A percentile compares a stretch with the other conserved stretches of the same genome.
Evolutionary conservation across 352 stramenopile species (phyloP).

Genomic region (Globisporangium alternatum): DNA sequence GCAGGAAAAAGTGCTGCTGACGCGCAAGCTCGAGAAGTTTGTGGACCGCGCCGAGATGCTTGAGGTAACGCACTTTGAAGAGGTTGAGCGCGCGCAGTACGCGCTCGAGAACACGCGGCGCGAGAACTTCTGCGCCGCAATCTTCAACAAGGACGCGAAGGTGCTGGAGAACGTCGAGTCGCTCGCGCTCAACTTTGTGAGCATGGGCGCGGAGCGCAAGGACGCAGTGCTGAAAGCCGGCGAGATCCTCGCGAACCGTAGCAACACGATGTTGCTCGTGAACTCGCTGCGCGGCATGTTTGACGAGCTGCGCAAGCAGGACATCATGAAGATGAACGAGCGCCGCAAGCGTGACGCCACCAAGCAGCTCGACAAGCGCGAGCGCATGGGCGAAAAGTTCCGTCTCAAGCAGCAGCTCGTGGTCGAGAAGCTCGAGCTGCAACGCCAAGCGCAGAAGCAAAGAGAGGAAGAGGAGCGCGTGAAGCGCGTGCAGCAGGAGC

Average conservation of each 20-base stretch:
- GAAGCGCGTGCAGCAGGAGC: constrained; percentile 26
- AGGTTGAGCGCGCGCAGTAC: constrained; percentile 69
- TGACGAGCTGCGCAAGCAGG: constrained; percentile 65
- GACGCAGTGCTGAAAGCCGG: constrained; percentile 70
- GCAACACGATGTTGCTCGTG: constrained; percentile 78
- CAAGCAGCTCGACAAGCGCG: constrained; percentile 57
- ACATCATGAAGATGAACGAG: constrained; percentile 79
- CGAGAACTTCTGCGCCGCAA: constrained; percentile 56
- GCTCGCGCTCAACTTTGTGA: constrained; percentile 60
- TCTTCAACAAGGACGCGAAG: constrained; percentile 58
- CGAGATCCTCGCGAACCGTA: constrained; percentile 76
- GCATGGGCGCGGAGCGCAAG: constrained; percentile 54
- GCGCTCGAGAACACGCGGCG: constrained; percentile 62
- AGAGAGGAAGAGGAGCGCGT: constrained; percentile 42
- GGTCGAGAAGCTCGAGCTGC: constrained; percentile 58
- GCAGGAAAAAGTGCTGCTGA: constrained; percentile 26
- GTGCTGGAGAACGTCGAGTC: constrained; percentile 60
- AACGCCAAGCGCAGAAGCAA: constrained; percentile 45
- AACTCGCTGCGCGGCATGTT: constrained; percentile 64
- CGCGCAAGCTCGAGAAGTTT: constrained; percentile 51
- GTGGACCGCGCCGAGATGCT: constrained; percentile 67
- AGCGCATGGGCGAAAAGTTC: constrained; percentile 65
- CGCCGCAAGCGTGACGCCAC: constrained; percentile 49
- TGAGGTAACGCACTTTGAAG: constrained; percentile 67
- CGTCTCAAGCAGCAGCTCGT: constrained; percentile 62